Evolutionary conservation across 352 stramenopile species (phyloP), one percentile per base, ranked within the genome.

Genomic region (Globisporangium orthogonon): DNA sequence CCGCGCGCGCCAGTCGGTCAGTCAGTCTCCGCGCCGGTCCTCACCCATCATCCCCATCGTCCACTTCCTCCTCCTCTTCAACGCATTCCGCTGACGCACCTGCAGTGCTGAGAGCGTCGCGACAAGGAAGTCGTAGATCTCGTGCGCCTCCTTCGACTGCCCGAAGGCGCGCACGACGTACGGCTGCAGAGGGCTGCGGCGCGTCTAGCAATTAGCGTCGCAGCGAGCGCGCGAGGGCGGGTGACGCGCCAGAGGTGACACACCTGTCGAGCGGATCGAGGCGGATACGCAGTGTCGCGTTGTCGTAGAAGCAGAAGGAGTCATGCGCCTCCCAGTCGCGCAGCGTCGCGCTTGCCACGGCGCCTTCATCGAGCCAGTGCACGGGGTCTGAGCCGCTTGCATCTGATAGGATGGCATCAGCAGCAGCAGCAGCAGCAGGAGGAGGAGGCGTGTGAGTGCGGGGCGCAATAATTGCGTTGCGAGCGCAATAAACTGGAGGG

Each of bases 221-320:
- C n/a, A 50, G 4, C 2, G n/a, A 4, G 17, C 7, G 43, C 7
- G 23, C 23, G 23, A 23, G 23, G 23, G 23, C 23, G 23, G 23
- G 33, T 37, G 6, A 37, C 33, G 33, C 33, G 6, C 33, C 6
- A 37, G 6, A 37, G 10, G 10, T 45, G 35, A 61, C 39, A 30
- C 57, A 85, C 78, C 74, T 94, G 64, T 89, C 83, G 45, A 91
- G 63, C 10, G 78, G 62, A 49, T 94, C 84, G 54, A 92, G 60
- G 3, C 81, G 80, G 30, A 91, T 70, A 28, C 74, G 76, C 29
- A 94, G 72, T 55, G 82, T 86, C 15, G 84, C 68, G 50, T 91
- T 91, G 35, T 87, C 76, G 28, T 71, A 78, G 58, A 94, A 94
- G 54, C 84, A 89, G 54, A 87, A 91, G 29, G 76, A 88, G 33